Conservation (phyloP, 805 yeast species). For the Myxozyma vanderwaltii region DNA sequence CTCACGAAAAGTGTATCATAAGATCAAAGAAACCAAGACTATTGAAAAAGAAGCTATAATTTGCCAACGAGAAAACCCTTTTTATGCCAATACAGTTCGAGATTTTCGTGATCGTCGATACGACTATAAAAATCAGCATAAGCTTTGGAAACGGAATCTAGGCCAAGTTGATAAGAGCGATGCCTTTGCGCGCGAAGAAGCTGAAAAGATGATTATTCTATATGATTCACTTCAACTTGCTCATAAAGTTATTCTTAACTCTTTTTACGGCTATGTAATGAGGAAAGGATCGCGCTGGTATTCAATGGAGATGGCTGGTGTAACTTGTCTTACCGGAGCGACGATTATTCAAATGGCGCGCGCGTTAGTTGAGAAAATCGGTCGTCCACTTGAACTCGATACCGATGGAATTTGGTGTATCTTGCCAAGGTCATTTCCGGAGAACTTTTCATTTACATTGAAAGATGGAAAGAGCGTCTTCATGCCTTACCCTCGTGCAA, state of each 20-base stretch:
- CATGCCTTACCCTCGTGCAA: constrained; percentile 91
- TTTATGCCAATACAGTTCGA: constrained; percentile 91
- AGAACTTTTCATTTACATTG: constrained; percentile 69
- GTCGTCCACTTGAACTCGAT: constrained; percentile 93
- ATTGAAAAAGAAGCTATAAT: constrained; percentile 89
- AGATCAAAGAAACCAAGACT: constrained; percentile 77
- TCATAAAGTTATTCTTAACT: constrained; percentile 92
- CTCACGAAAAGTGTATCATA: constrained; percentile 81
- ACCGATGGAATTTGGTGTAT: constrained; percentile 99
- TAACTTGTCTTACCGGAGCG: constrained; percentile 97
- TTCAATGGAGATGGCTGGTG: constrained; percentile 99
- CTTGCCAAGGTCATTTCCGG: constrained; percentile 90
- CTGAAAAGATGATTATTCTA: constrained; percentile 87
- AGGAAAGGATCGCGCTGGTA: constrained; percentile 99
- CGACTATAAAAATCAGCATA: constrained; percentile 90
- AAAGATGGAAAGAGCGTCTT: constrained; percentile 75
- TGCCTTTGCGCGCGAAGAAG: constrained; percentile 74
- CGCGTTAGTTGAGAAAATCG: constrained; percentile 83
- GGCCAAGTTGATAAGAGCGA: constrained; percentile 57
- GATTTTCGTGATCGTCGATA: constrained; percentile 94
- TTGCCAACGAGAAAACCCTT: constrained; percentile 97
- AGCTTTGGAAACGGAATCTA: constrained; percentile 87
- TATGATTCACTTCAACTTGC: constrained; percentile 96
- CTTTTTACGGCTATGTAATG: constrained; percentile 98
- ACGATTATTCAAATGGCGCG: constrained; percentile 98